Evolutionary conservation across 2,329 filamentous ascomycete genomes (phyloP), one percentile per base, ranked within the genome.

Genomic region (Trichoderma gracile): DNA sequence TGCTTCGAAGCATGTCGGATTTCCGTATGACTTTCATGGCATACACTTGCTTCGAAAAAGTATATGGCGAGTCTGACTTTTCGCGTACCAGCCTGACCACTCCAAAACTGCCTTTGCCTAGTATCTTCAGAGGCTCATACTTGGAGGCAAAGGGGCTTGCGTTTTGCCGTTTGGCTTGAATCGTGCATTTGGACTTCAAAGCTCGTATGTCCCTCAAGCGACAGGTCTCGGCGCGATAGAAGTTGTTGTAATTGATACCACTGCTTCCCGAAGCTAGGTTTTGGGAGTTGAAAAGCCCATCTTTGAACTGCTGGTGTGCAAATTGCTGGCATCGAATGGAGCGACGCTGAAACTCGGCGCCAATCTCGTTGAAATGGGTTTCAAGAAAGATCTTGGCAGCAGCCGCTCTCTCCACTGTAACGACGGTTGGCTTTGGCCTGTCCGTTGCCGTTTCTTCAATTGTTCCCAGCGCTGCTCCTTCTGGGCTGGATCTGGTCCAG

Each of bases 21-120:
- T 99, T 99, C 65, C 90, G 88, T 69, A 98, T 98, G 38, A 97
- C 91, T 74, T 98, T 98, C 94, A 98, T 97, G 15, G 95, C 95
- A 74, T 89, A 98, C 0, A 97, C 87, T 64, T 90, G 84, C 12
- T 72, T 70, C 5, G 73, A 66, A 27, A 69, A 71, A 49, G 69
- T 66, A 68, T 75, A 69, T 2, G 68, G 71, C 0, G 69, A 59
- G n/a, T 70, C 71, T 19, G 69, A 59, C 68, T 80, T 89, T 73
- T 93, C 90, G 63, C 87, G 88, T 2, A 98, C 93, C 42, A 99
- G 82, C 52, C 89, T 86, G 17, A 99, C 95, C 25, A 97, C 89
- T 0, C 95, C 94, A 77, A 98, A 99, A 73, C 93, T 97, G 9
- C 95, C 94, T 74, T 95, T 96, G 0, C 95, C 93, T 5, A 98